phyloP scores from a whole-genome alignment of 1,139 yeast species.

The Candida freyschussii region DNA sequence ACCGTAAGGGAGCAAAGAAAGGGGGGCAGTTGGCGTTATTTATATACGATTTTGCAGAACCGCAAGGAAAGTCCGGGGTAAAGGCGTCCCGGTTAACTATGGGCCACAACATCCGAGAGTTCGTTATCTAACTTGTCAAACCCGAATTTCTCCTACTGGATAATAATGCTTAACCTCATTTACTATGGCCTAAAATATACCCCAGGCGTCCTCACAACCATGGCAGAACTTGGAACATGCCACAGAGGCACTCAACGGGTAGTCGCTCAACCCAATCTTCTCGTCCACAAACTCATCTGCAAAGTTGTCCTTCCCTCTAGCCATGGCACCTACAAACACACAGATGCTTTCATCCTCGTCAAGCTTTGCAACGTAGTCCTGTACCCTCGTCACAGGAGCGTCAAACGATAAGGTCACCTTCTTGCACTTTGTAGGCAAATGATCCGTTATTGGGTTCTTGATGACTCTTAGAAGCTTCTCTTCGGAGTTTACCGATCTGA shows the following conservation, averaged over 20 bases:
- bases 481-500: constrained; percentile 90
- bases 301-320: constrained; percentile 93
- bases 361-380: constrained; percentile 76
- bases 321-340: constrained; percentile 99
- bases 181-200: constrained; percentile 60
- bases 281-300: constrained; percentile 97
- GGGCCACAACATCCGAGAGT: no score
- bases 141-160: no score
- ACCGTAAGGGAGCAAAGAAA: not conserved
- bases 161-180: no score
- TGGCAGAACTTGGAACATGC: constrained; percentile 98
- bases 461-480: constrained; percentile 90
- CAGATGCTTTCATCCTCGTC: constrained; percentile 91
- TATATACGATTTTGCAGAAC: not conserved
- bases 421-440: constrained; percentile 91
- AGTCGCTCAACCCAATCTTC: constrained; percentile 90
- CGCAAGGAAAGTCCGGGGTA: constrained; percentile 17
- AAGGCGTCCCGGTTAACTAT: no score
- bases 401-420: constrained; percentile 93
- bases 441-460: constrained; percentile 95
- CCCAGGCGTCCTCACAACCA: constrained; percentile 98
- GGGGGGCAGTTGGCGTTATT: not conserved
- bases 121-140: no score
- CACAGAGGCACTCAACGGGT: constrained; percentile 94
- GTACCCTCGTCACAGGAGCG: constrained; percentile 82